Evolutionary conservation across 2,329 filamentous ascomycete species (phyloP).

Genomic region (Macrophomina tecta): DNA sequence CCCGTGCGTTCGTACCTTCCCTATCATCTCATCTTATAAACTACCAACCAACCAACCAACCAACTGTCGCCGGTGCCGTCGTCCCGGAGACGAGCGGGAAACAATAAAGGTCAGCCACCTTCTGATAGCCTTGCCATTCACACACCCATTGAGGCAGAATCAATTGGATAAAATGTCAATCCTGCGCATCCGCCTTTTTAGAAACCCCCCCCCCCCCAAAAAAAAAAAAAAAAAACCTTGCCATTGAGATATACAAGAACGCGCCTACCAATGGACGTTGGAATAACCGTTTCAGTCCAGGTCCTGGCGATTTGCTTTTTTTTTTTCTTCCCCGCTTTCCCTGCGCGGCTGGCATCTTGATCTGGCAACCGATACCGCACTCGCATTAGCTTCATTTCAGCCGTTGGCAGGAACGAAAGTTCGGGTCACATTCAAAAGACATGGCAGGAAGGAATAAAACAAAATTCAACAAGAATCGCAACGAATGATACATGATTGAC

Average conservation of each 20-base stretch:
- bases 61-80: too few relatives aligned
- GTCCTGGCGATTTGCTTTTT: slow-evolving; percentile 7
- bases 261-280: slow-evolving; percentile 3
- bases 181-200: too few relatives aligned
- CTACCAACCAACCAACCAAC: too few relatives aligned
- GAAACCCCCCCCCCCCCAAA: too few relatives aligned
- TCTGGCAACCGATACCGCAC: background rate
- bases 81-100: too few relatives aligned
- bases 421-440: background rate
- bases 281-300: slow-evolving; percentile 20
- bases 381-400: background rate
- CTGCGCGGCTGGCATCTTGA: background rate
- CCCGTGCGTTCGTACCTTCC: too few relatives aligned
- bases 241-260: background rate
- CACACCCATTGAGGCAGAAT: too few relatives aligned
- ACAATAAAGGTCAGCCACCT: too few relatives aligned
- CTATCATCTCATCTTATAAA: too few relatives aligned
- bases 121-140: too few relatives aligned
- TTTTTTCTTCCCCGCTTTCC: background rate
- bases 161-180: too few relatives aligned
- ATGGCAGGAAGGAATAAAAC: background rate
- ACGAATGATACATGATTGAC: slow-evolving; percentile 4
- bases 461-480: background rate
- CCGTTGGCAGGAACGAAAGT: background rate
- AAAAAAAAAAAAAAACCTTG: too few relatives aligned